A percentile compares a stretch with the other conserved stretches of the same genome.
Conservation (phyloP, 2,329 filamentous ascomycete species). For the Akanthomyces dipterigenus region DNA sequence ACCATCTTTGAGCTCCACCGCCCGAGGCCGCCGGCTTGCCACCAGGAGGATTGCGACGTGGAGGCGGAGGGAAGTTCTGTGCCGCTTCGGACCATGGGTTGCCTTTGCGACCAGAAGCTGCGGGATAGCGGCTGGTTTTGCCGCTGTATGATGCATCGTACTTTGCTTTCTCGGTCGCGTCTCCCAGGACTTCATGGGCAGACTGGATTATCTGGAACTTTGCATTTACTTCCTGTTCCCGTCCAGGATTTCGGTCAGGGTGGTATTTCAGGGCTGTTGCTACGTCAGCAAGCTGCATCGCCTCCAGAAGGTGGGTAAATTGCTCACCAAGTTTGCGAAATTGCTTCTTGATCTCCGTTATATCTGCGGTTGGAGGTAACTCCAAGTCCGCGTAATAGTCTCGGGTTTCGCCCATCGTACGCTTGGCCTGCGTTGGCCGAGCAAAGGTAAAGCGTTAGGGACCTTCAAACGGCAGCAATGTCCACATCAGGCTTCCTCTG, state of each 20-base stretch:
- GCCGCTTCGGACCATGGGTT: slow-evolving; percentile 50
- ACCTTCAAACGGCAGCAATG: not conserved
- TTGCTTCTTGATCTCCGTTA: slow-evolving; percentile 75
- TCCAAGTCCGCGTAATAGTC: slow-evolving; percentile 86
- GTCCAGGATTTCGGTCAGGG: slow-evolving; percentile 81
- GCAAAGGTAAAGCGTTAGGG: not conserved
- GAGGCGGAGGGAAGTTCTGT: slow-evolving; percentile 45
- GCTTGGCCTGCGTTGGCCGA: not conserved
- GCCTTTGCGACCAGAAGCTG: slow-evolving; percentile 48
- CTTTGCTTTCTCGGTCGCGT: slow-evolving; percentile 42
- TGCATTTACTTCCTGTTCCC: slow-evolving; percentile 69
- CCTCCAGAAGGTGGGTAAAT: not conserved
- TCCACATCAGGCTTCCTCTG: slow-evolving; percentile 1
- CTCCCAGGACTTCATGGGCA: slow-evolving; percentile 67
- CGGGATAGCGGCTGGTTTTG: slow-evolving; percentile 32
- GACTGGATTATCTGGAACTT: slow-evolving; percentile 84
- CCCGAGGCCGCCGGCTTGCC: slow-evolving; percentile 26
- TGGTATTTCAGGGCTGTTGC: slow-evolving; percentile 71
- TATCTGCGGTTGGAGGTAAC: slow-evolving; percentile 58
- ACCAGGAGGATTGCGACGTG: slow-evolving; percentile 31
- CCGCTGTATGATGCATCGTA: slow-evolving; percentile 44
- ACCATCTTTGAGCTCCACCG: slow-evolving; percentile 35
- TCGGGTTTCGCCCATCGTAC: slow-evolving; percentile 38
- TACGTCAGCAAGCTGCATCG: slow-evolving; percentile 19
- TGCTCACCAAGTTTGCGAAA: slow-evolving; percentile 71